Percentiles rank a stretch among this genome's conserved stretches.
Conservation (phyloP, 2,329 filamentous ascomycete genomes). For the Aureobasidium sp. region DNA sequence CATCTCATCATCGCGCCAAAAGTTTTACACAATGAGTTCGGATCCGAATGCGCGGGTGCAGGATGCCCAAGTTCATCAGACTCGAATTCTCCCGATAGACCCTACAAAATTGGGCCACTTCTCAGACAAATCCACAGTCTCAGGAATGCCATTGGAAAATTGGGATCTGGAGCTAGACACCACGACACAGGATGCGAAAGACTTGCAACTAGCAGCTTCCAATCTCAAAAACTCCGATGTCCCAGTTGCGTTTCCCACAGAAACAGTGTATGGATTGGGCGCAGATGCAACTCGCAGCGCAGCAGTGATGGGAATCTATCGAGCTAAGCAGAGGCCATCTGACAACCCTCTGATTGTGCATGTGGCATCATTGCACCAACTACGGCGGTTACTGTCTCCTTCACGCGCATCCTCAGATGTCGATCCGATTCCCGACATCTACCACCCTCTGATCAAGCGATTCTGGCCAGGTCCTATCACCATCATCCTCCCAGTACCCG, state of each 20-base stretch:
- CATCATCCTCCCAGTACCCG: constrained; percentile 73
- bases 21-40: background rate
- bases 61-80: constrained; percentile 17
- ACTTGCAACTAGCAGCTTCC: constrained; percentile 58
- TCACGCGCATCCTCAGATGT: constrained; percentile 11
- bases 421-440: constrained; percentile 62
- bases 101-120: constrained; percentile 35
- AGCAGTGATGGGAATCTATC: constrained; percentile 86
- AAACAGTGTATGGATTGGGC: constrained; percentile 96
- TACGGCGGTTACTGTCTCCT: constrained; percentile 54
- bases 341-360: constrained; percentile 97
- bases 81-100: constrained; percentile 36
- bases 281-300: constrained; percentile 83
- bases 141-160: constrained; percentile 31
- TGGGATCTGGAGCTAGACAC: constrained; percentile 26
- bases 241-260: constrained; percentile 92
- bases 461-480: constrained; percentile 97
- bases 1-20: background rate
- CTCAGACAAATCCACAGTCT: constrained; percentile 20
- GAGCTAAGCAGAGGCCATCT: constrained; percentile 79
- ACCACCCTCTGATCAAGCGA: constrained; percentile 64
- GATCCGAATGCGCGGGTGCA: background rate
- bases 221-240: constrained; percentile 58
- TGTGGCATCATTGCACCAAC: constrained; percentile 71
- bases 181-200: constrained; percentile 39